A percentile compares a stretch with the other conserved stretches of the same genome.
Conservation (phyloP, 2,329 filamentous ascomycete species). For the Diatrype stigma region DNA sequence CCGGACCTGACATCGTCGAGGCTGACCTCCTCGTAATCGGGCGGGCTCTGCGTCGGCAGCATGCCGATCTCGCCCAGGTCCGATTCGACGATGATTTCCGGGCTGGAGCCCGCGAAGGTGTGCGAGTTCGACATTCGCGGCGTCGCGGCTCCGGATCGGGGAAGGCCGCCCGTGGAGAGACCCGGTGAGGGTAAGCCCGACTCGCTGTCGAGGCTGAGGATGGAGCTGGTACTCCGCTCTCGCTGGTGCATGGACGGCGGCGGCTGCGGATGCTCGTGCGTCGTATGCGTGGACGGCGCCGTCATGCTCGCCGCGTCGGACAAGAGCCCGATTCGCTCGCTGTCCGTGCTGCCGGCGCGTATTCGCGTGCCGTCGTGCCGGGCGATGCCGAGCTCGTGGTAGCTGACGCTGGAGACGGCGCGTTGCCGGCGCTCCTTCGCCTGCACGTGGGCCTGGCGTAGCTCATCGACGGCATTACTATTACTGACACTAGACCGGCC, state of each 20-base stretch:
- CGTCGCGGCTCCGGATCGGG: constrained; percentile 41
- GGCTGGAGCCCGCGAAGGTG: constrained; percentile 44
- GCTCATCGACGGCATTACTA: constrained; percentile 55
- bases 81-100: constrained; percentile 46
- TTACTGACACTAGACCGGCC: constrained; percentile 40
- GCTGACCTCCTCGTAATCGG: constrained; percentile 50
- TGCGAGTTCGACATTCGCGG: constrained; percentile 30
- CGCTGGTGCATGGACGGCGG: constrained; percentile 35
- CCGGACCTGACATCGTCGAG: constrained; percentile 36
- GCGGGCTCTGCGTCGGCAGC: constrained; percentile 38
- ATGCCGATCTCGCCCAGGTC: constrained; percentile 45
- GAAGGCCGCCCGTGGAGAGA: too few relatives aligned
- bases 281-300: constrained; percentile 29
- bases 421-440: constrained; percentile 59
- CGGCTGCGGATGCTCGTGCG: constrained; percentile 14
- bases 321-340: constrained; percentile 66
- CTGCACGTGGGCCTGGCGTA: constrained; percentile 51
- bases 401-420: constrained; percentile 70
- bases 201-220: constrained; percentile 50
- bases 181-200: constrained; percentile 36
- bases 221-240: constrained; percentile 48
- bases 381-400: constrained; percentile 71
- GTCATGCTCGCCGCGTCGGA: constrained; percentile 49
- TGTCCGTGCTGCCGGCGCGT: constrained; percentile 68
- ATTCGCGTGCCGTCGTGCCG: constrained; percentile 73